A percentile compares a stretch with the other conserved stretches of the same genome.
phyloP scores from a whole-genome alignment of 2,329 filamentous ascomycete species.

The Berkeleyomyces basicola region DNA sequence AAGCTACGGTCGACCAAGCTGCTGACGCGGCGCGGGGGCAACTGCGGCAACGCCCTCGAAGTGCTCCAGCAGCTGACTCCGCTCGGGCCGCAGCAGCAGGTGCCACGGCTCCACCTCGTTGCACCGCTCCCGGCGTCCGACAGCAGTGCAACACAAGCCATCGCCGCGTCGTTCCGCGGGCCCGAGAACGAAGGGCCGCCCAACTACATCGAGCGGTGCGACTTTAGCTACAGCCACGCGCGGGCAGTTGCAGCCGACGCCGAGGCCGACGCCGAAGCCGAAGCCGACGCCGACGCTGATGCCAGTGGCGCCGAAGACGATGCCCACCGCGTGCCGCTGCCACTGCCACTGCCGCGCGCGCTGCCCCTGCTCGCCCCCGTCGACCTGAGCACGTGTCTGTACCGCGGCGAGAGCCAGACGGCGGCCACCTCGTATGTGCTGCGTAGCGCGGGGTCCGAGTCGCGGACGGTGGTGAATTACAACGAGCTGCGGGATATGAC shows the following conservation, averaged over 20 bases:
- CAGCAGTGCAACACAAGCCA: slow-evolving; percentile 29
- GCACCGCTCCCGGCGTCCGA: slow-evolving; percentile 35
- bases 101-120: slow-evolving; percentile 26
- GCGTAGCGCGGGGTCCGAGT: slow-evolving; percentile 39
- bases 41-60: slow-evolving; percentile 54
- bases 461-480: slow-evolving; percentile 54
- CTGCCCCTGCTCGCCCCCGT: slow-evolving; percentile 20
- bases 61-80: slow-evolving; percentile 47
- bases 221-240: neutral
- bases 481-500: slow-evolving; percentile 55
- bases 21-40: slow-evolving; percentile 49
- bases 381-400: slow-evolving; percentile 40
- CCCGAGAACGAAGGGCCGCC: no score
- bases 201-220: neutral
- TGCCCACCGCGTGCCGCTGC: neutral
- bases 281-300: neutral
- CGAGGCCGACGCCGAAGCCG: neutral
- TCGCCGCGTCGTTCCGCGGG: neutral
- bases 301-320: neutral
- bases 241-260: neutral
- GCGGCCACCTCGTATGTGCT: slow-evolving; percentile 56
- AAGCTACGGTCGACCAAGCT: slow-evolving; percentile 51
- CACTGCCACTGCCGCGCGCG: slow-evolving; percentile 8
- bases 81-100: neutral
- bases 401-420: slow-evolving; percentile 34